Base-by-base conservation (phyloP, 164 flowering plant species). In the Chimonanthus salicifolius region DNA sequence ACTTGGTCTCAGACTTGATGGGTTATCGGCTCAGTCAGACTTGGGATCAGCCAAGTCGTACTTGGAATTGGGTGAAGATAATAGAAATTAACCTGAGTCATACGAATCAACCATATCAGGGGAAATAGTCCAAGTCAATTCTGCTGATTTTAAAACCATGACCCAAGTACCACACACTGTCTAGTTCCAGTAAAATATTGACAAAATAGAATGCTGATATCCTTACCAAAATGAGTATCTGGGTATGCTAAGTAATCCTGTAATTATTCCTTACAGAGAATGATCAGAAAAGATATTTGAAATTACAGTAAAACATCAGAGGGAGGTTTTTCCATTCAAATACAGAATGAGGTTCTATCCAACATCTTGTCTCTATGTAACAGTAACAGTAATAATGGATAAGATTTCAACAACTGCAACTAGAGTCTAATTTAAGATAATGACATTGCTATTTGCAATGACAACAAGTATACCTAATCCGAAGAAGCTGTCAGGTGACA, bases 321-420 rank as follows among this genome's bases (percentile, higher is more conserved):
- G 16, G 60, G 60, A 54, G 60, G 60, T n/a, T 10, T 54, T 63
- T 63, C 66, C 16, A 8, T 21, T 33, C 20, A 18, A 63, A 63
- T 18, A 21, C 21, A 18, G 18, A 63, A 63, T 18, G 66, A 18
- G 8, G 21, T 21, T 47, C 54, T 45, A 16, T 18, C 70, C 21
- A 3, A n/a, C 21, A 68, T 62, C 4, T 7, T 13, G 16, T 2
- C 44, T 47, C 70, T 68, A 9, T 68, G 15, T 68, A 3, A n/a
- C n/a, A n/a, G n/a, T 62, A 68, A 16, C 50, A 9, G 70, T 68
- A 16, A 68, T 68, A 44, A 48, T 68, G 51, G n/a, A 47, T 48
- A 47, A 0, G 54, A 68, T 68, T 49, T 68, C 70, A 68, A 20
- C 54, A 45, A 45, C 15, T 20, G 21, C 18, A 16, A 10, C 47